Evolutionary conservation across 2,329 filamentous ascomycete species (phyloP).

Genomic region (Rachicladosporium sp.): DNA sequence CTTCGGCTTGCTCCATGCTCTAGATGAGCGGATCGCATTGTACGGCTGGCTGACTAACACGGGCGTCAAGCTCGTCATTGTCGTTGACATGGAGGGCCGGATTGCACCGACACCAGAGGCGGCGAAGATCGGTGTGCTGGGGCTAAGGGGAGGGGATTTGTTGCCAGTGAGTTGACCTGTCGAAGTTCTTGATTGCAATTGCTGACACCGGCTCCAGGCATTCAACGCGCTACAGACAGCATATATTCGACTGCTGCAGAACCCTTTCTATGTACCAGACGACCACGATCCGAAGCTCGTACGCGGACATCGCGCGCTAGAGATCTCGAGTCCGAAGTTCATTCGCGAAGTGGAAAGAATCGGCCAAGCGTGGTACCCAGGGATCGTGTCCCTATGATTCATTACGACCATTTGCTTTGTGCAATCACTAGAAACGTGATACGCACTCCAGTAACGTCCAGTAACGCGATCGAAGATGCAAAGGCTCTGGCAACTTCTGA

Average conservation of each 20-base stretch:
- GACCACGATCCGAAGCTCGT: slow-evolving; percentile 55
- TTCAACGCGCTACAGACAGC: slow-evolving; percentile 89
- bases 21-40: slow-evolving; percentile 83
- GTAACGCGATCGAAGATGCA: too few species aligned
- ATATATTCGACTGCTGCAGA: slow-evolving; percentile 78
- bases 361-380: slow-evolving; percentile 72
- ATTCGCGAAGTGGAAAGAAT: slow-evolving; percentile 72
- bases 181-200: background rate
- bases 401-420: too few species aligned
- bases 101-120: slow-evolving; percentile 28
- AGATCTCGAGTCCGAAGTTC: slow-evolving; percentile 74
- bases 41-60: slow-evolving; percentile 98
- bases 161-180: slow-evolving; percentile 50
- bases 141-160: slow-evolving; percentile 73
- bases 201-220: slow-evolving; percentile 37
- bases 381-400: too few species aligned
- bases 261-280: slow-evolving; percentile 89
- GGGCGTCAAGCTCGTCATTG: slow-evolving; percentile 75
- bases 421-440: too few species aligned
- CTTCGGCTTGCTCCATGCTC: slow-evolving; percentile 78
- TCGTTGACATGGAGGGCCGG: slow-evolving; percentile 80
- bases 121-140: slow-evolving; percentile 39
- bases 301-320: slow-evolving; percentile 35
- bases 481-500: too few species aligned
- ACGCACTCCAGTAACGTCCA: too few species aligned